These are phyloP conservation scores for Moesziomyces antarcticus DNA, from an alignment of 1,284 basidiomycete genomes.

Conservation along the genomic window DNA sequence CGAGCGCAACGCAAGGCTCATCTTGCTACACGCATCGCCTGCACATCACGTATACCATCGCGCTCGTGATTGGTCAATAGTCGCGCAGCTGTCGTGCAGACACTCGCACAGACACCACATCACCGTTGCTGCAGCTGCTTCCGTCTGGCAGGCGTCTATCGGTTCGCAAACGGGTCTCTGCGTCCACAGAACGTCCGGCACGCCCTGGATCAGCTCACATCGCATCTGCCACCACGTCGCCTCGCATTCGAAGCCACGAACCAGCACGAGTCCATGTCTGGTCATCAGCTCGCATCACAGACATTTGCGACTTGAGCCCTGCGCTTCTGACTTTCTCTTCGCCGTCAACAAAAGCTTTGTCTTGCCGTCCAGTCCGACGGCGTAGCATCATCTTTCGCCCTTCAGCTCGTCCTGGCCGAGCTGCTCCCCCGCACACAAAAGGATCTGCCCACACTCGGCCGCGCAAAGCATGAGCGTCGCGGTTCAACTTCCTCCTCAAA, in stretches of 20 bases:
- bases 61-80: background rate
- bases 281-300: background rate
- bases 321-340: background rate
- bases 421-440: background rate
- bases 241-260: background rate
- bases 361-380: background rate
- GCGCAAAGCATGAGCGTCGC: constrained; percentile 43
- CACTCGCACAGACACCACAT: no score
- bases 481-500: constrained; percentile 33
- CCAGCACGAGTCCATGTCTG: background rate
- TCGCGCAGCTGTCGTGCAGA: background rate
- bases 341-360: background rate
- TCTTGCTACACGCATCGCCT: background rate
- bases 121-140: background rate
- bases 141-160: background rate
- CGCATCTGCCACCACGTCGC: no score
- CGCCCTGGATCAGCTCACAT: no score
- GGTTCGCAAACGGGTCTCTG: no score
- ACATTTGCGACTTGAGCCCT: background rate
- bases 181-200: no score
- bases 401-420: background rate
- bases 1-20: background rate
- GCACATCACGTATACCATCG: background rate
- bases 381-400: no score
- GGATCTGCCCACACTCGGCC: background rate